Conservation (phyloP, 805 yeast genomes). For the Suhomyces sp. region DNA sequence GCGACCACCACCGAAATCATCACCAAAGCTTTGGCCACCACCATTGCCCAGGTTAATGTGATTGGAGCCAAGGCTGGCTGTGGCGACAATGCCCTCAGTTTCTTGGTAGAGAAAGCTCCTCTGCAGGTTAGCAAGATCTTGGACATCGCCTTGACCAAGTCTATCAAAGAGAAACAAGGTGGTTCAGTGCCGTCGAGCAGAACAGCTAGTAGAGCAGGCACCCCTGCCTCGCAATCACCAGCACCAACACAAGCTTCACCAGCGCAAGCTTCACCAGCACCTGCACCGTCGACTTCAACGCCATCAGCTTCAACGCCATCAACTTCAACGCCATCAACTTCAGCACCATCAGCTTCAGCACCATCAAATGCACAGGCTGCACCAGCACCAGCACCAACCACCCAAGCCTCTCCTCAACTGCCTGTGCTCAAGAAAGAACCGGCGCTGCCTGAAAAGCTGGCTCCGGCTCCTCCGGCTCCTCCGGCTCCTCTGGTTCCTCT, state of each 20-base stretch:
- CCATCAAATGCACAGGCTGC: neutral
- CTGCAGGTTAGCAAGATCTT: conserved; percentile 74
- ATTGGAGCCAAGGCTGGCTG: conserved; percentile 85
- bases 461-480: neutral
- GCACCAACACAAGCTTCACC: conserved; percentile 1
- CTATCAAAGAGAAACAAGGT: conserved; percentile 50
- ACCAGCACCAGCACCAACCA: neutral
- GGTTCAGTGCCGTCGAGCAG: conserved; percentile 16
- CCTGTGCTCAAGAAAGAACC: neutral
- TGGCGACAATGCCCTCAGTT: conserved; percentile 72
- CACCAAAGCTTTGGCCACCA: conserved; percentile 89
- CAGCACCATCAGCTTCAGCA: neutral
- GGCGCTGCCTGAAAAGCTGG: neutral
- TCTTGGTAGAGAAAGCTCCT: conserved; percentile 77
- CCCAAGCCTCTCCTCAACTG: neutral
- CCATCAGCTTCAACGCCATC: neutral
- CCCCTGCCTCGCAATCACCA: conserved; percentile 9
- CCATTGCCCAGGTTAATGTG: conserved; percentile 84
- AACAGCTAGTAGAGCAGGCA: conserved; percentile 6
- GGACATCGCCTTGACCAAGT: conserved; percentile 78
- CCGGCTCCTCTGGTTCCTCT: neutral
- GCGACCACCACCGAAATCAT: conserved; percentile 80
- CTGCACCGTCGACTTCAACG: neutral
- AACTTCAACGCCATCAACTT: neutral
- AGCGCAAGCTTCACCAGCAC: neutral